A percentile compares a stretch with the other conserved stretches of the same genome.
These are phyloP conservation scores for Laburnicola sp. DNA, from an alignment of 2,329 filamentous ascomycete genomes.

Conservation along the genomic window DNA sequence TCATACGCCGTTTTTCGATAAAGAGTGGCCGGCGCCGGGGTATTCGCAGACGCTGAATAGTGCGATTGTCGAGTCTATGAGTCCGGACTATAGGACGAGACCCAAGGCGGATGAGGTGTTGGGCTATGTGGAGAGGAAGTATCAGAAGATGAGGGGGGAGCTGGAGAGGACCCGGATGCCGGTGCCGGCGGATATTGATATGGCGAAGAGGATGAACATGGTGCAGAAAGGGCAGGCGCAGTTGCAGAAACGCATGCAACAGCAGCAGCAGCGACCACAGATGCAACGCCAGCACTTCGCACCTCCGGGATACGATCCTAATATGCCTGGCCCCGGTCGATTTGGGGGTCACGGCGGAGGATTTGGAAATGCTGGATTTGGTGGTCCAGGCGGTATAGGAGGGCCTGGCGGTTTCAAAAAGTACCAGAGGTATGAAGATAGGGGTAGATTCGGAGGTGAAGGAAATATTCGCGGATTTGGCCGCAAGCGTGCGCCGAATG, in stretches of 20 bases:
- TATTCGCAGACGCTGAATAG: constrained; percentile 6
- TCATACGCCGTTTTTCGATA: background rate
- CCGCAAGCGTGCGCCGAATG: no score
- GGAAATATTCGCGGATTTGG: no score
- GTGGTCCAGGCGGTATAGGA: background rate
- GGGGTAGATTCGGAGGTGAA: background rate
- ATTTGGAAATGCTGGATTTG: background rate
- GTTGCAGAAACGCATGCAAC: background rate
- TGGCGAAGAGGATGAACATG: background rate
- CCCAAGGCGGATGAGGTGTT: constrained; percentile 10
- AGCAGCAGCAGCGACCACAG: background rate
- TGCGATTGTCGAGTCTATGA: constrained; percentile 7
- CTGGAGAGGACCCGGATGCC: background rate
- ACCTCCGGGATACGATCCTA: background rate
- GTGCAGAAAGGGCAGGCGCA: background rate
- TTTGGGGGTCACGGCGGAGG: background rate
- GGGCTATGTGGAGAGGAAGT: background rate
- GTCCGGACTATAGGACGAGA: background rate
- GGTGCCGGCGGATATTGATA: background rate
- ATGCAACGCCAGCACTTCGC: background rate
- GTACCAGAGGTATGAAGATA: background rate
- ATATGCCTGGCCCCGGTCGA: background rate
- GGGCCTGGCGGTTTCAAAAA: background rate
- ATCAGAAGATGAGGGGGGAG: background rate
- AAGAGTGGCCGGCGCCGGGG: constrained; percentile 7